Evolutionary conservation across 176 grass and related monocot species (phyloP), one percentile per base, ranked within the genome.

Genomic region (Musa troglodytarum): DNA sequence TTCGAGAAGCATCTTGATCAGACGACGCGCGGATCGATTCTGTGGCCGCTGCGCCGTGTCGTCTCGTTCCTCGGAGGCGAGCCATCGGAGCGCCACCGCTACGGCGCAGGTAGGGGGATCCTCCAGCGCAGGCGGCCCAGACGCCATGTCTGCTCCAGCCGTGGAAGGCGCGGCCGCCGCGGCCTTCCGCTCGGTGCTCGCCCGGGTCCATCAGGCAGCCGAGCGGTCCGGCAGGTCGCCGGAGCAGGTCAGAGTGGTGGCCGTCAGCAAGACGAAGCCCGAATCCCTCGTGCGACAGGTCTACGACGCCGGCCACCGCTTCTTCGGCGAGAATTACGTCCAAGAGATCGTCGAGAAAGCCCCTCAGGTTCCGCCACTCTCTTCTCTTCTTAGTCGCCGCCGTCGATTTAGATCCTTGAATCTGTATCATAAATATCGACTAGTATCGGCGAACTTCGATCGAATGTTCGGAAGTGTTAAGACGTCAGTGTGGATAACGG

Each of bases 301-400:
- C 67, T 93, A 93, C 67, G 86, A 89, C 75, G 84, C 84, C 23
- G 94, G 90, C 0, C 90, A 98, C 82, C 86, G 88, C 67, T 87
- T 10, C 86, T 98, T 93, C 76, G 90, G 88, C 26, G 94, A 98
- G 88, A 98, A 93, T 65, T 98, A 98, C 69, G 94, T 91, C 69
- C 90, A 98, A 79, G 94, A 98, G 80, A 4, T 93, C 53, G 64
- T 93, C 65, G 72, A 87, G 77, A 98, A 98, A 80, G 88, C 86
- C 0, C 84, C 86, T 55, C 90, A 91, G 90, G 94, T 88, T 52
- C 49, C 23, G 29, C 6, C 68, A 1, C 12, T 11, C 7, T 24
- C 54, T 22, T 16, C 19, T 1, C 16, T 12, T 52, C n/a, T 34
- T 34, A 34, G 29, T 34, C 3, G 3, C 29, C 29, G 29, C 29